Percentiles rank a stretch among this genome's conserved stretches.
Evolutionary conservation across 495 filamentous ascomycete genomes (phyloP).

Genomic region (Apiosordaria backusii): DNA sequence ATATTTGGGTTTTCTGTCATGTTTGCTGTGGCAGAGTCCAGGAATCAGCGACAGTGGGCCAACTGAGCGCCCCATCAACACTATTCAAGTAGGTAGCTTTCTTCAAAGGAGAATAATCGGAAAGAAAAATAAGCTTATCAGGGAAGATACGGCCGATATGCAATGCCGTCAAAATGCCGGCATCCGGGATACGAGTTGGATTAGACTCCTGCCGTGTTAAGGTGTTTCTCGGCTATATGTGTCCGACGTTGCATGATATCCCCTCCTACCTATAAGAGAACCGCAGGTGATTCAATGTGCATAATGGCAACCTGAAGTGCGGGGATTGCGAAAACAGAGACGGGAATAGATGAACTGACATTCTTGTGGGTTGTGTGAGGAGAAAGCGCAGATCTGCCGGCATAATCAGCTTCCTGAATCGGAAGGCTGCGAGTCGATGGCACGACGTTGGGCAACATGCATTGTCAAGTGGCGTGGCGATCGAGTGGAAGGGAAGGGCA

Average conservation of each 20-base stretch:
- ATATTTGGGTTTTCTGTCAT: not conserved
- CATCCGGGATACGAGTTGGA: conserved; percentile 10
- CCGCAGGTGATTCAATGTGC: conserved; percentile 11
- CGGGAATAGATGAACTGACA: conserved; percentile 2
- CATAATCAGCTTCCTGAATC: conserved; percentile 4
- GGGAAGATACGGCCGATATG: not conserved
- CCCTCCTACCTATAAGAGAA: not conserved
- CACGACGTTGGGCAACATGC: not conserved
- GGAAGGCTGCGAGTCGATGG: not conserved
- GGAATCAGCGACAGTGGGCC: not conserved
- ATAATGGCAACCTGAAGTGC: conserved; percentile 16
- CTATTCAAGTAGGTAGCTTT: not conserved
- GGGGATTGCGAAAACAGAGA: not conserved
- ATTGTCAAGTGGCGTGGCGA: not conserved
- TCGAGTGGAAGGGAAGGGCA: not conserved
- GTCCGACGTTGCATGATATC: not conserved
- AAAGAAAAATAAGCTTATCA: not conserved
- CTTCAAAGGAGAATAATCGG: not conserved
- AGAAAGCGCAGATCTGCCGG: conserved; percentile 2
- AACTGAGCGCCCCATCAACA: not conserved
- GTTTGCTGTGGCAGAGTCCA: not conserved
- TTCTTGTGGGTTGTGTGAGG: not conserved
- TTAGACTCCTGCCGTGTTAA: not conserved
- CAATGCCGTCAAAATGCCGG: not conserved
- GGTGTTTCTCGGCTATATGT: conserved; percentile 6